Evolutionary conservation across 768 basidiomycete species (phyloP), one percentile per base, ranked within the genome.

Genomic region (Mycena leptocephala): DNA sequence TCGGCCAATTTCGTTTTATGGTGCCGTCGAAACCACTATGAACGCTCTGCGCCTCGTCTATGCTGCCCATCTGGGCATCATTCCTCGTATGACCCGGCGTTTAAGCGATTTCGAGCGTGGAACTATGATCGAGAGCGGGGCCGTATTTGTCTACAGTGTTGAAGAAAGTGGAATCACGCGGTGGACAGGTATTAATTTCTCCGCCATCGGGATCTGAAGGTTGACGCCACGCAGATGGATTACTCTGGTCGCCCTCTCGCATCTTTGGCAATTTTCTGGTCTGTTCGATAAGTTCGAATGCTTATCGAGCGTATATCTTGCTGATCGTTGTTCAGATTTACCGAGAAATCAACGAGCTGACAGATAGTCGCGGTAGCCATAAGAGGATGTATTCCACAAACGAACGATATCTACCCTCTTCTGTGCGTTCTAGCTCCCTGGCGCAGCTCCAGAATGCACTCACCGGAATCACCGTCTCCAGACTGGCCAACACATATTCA

Each of bases 131-230:
- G 89, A 89, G 81, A 89, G 89, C 41, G 91, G 91, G 13, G 94
- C 95, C 61, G 92, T 96, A 20, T 97, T 96, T 82, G 93, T 97
- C 63, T 97, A 96, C 85, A 95, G 95, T 81, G 95, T 96, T 80
- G 93, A 95, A 79, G 95, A 96, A 82, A 95, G 95, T 81, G 94
- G 94, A 14, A 96, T 97, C 84, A 96, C 95, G 83, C 89, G 95
- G 18, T 96, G 95, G 94, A 97, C 96, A 39, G 96, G 93, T 85
- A 5, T 5, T 76, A 69, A 84, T 78, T 79, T 51, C 70, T 48
- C 53, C 56, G 33, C 32, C 16, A 55, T 74, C 20, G 53, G 32
- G 18, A 11, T 39, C 14, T 65, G 18, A 26, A 41, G 35, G 33
- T 56, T 71, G 69, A 76, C 46, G 77, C 76, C 74, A 79, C 75